phyloP scores from a whole-genome alignment of 2,329 filamentous ascomycete genomes.

The Penicillium sp. region DNA sequence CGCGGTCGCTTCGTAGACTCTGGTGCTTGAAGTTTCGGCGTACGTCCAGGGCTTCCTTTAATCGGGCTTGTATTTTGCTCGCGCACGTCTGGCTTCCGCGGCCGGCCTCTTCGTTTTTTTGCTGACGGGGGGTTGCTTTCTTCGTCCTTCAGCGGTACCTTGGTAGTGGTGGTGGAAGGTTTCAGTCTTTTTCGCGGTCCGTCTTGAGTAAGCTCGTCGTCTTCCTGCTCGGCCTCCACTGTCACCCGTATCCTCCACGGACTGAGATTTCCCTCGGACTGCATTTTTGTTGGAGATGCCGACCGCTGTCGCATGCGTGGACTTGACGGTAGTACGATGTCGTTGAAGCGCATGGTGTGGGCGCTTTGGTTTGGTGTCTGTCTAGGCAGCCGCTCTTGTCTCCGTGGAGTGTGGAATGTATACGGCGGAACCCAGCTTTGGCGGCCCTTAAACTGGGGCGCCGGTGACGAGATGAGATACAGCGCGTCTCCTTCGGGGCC shows the following conservation, averaged over 20 bases:
- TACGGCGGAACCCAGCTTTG: slow-evolving; percentile 38
- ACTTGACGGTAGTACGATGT: slow-evolving; percentile 39
- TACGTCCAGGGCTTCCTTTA: slow-evolving; percentile 28
- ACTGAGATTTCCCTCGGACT: slow-evolving; percentile 39
- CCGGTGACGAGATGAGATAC: slow-evolving; percentile 41
- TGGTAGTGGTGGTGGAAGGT: slow-evolving; percentile 35
- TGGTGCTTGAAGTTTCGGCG: slow-evolving; percentile 25
- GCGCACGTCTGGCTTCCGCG: slow-evolving; percentile 38
- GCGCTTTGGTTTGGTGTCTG: slow-evolving; percentile 31
- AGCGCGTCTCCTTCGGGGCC: slow-evolving; percentile 40
- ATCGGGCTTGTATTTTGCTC: slow-evolving; percentile 32
- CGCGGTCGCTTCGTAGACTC: slow-evolving; percentile 31
- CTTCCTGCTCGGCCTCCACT: slow-evolving; percentile 44
- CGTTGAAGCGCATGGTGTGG: slow-evolving; percentile 39
- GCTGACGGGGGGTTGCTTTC: slow-evolving; percentile 33
- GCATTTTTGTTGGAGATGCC: slow-evolving; percentile 36
- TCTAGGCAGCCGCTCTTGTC: slow-evolving; percentile 29
- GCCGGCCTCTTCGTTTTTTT: slow-evolving; percentile 39
- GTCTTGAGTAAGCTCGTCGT: slow-evolving; percentile 24
- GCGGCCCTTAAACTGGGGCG: slow-evolving; percentile 35
- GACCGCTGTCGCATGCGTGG: slow-evolving; percentile 29
- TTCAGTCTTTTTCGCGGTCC: slow-evolving; percentile 28
- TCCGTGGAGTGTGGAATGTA: slow-evolving; percentile 31
- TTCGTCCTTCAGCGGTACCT: slow-evolving; percentile 40
- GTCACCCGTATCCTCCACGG: slow-evolving; percentile 48